Percentiles rank a stretch among this genome's conserved stretches.
Conservation (phyloP, 345 rosid genomes). For the Citrus glauca region DNA sequence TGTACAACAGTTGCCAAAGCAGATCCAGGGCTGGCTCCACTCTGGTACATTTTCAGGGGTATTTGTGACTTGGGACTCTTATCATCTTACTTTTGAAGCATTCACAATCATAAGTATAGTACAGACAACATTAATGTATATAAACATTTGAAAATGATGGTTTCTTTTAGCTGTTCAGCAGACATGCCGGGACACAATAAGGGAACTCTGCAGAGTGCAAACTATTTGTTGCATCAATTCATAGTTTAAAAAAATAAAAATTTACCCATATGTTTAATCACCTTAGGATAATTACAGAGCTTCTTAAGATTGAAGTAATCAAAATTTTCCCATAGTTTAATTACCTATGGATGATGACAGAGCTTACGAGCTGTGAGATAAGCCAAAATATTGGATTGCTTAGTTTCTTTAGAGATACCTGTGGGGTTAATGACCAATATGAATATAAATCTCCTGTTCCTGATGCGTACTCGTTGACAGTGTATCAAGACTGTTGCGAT, state of each 20-base stretch:
- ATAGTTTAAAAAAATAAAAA: background rate
- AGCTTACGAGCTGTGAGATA: constrained; percentile 63
- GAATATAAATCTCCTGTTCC: no score
- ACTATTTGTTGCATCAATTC: background rate
- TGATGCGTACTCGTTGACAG: no score
- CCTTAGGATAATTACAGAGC: constrained; percentile 99
- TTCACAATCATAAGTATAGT: background rate
- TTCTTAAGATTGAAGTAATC: constrained; percentile 50
- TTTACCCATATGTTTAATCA: constrained; percentile 12
- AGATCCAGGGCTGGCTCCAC: constrained; percentile 79
- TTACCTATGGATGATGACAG: no score
- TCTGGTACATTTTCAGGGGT: constrained; percentile 74
- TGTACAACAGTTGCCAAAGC: constrained; percentile 72
- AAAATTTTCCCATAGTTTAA: no score
- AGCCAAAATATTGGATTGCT: constrained; percentile 88
- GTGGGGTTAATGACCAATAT: background rate
- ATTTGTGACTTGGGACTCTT: background rate
- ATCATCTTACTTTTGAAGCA: background rate
- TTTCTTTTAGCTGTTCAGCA: background rate
- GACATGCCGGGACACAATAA: background rate
- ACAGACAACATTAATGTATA: background rate
- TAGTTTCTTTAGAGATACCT: constrained; percentile 64
- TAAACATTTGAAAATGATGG: no score
- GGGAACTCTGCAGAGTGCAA: background rate
- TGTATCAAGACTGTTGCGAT: no score